These are phyloP conservation scores for Pythium angustatum DNA, from an alignment of 352 stramenopile genomes.

Conservation along the genomic window DNA sequence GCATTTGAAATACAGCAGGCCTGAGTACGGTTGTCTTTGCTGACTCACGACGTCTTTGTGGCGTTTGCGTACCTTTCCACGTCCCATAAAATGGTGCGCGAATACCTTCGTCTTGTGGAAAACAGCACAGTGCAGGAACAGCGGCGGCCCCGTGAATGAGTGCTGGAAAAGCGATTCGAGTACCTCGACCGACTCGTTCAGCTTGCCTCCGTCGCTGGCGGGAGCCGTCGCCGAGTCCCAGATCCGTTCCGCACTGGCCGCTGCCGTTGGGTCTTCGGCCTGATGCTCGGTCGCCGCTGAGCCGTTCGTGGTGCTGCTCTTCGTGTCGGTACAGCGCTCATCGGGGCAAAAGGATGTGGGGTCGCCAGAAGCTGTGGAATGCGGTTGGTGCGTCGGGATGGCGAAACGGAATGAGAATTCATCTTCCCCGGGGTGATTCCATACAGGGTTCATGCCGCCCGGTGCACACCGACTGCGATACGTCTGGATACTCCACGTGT, in stretches of 20 bases:
- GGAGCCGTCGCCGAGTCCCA: conserved; percentile 41
- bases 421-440: conserved; percentile 47
- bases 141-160: conserved; percentile 59
- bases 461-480: conserved; percentile 63
- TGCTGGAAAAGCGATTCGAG: conserved; percentile 66
- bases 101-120: conserved; percentile 84
- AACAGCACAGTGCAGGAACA: conserved; percentile 57
- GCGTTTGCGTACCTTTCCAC: conserved; percentile 44
- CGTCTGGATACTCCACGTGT: conserved; percentile 74
- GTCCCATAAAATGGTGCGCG: conserved; percentile 77
- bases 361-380: conserved; percentile 37
- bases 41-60: background rate
- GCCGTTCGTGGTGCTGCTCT: background rate
- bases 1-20: background rate
- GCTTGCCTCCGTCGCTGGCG: conserved; percentile 5
- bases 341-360: background rate
- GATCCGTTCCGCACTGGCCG: conserved; percentile 17
- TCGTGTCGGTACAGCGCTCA: background rate
- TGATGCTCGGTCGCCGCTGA: background rate
- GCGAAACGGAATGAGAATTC: conserved; percentile 75
- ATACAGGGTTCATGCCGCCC: conserved; percentile 56
- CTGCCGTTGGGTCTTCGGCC: background rate
- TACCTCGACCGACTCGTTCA: conserved; percentile 34
- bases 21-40: background rate
- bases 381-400: conserved; percentile 65